Evolutionary conservation across 2,329 filamentous ascomycete genomes (phyloP).

Genomic region (Sclerotinia sclerotiorum): DNA sequence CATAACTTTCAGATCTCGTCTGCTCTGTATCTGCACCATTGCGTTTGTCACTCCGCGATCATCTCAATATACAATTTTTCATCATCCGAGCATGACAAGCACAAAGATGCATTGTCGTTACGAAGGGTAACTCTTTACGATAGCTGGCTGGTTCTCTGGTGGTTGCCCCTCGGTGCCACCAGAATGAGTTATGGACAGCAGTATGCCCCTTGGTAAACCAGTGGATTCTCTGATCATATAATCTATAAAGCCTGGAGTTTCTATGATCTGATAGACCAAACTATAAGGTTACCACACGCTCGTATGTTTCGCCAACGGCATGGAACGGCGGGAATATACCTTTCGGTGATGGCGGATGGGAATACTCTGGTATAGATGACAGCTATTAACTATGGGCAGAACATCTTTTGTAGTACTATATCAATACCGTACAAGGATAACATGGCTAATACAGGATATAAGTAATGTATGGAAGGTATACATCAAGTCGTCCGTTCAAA

Average conservation of each 20-base stretch:
- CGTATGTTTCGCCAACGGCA: not conserved
- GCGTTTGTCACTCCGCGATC: no score
- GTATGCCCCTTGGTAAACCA: not conserved
- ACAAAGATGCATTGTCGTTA: not conserved
- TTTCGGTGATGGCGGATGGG: not conserved
- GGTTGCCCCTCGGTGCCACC: not conserved
- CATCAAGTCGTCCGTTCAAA: not conserved
- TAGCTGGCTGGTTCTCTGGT: not conserved
- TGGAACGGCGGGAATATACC: no score
- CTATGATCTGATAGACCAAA: not conserved
- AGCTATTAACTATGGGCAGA: not conserved
- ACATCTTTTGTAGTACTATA: not conserved
- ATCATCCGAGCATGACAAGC: not conserved
- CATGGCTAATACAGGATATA: not conserved
- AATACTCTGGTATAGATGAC: not conserved
- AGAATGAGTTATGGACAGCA: not conserved
- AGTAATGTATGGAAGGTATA: not conserved
- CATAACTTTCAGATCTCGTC: not conserved
- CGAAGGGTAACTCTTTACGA: not conserved
- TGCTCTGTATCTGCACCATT: no score
- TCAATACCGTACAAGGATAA: not conserved
- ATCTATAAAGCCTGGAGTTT: not conserved
- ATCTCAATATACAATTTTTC: not conserved
- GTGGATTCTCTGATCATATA: not conserved
- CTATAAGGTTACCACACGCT: not conserved